A percentile compares a stretch with the other conserved stretches of the same genome.
phyloP scores from a whole-genome alignment of 768 basidiomycete genomes.

The Termitomyces sp. region DNA sequence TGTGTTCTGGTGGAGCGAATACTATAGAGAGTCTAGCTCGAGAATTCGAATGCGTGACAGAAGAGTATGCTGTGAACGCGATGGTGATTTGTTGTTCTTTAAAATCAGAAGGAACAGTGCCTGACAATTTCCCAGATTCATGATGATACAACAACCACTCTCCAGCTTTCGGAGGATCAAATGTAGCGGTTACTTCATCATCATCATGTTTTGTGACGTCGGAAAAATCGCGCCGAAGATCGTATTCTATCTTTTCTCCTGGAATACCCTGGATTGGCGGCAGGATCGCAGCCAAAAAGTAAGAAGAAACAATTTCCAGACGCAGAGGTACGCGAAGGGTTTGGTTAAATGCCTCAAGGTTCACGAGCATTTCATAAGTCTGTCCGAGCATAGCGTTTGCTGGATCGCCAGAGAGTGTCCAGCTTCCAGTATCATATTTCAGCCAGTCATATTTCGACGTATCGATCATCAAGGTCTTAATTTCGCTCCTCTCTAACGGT shows the following conservation, averaged over 20 bases:
- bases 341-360: conserved; percentile 61
- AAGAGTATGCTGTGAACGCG: conserved; percentile 67
- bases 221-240: conserved; percentile 52
- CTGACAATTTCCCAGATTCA: conserved; percentile 40
- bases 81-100: conserved; percentile 36
- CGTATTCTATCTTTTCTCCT: conserved; percentile 46
- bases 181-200: conserved; percentile 50
- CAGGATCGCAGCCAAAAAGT: conserved; percentile 56
- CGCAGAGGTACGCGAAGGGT: conserved; percentile 57
- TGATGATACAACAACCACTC: conserved; percentile 53
- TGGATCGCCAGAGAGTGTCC: conserved; percentile 63
- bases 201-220: conserved; percentile 41
- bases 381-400: conserved; percentile 35
- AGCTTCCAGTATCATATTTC: conserved; percentile 48
- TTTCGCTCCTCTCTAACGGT: conserved; percentile 51
- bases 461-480: conserved; percentile 55
- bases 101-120: conserved; percentile 48
- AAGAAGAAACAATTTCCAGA: conserved; percentile 66
- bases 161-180: conserved; percentile 43
- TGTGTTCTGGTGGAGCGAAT: conserved; percentile 32
- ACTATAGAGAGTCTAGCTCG: conserved; percentile 54
- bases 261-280: conserved; percentile 52
- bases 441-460: conserved; percentile 57
- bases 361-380: conserved; percentile 47
- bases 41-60: conserved; percentile 63